Conservation (phyloP, 164 flowering plant species). For the Chimonanthus salicifolius region DNA sequence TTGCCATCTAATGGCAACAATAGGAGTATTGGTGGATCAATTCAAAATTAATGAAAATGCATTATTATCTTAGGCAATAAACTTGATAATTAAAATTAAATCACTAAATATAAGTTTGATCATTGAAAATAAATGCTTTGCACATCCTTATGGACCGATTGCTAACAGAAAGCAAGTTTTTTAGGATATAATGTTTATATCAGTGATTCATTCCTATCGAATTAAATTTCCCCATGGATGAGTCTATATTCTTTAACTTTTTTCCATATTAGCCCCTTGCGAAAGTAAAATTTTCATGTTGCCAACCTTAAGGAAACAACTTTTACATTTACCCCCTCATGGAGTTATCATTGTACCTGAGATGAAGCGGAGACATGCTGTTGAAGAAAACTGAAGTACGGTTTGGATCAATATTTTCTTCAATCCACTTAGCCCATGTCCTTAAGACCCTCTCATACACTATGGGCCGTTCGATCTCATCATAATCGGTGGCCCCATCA, state of each 20-base stretch:
- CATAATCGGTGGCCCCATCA: slow-evolving; percentile 71
- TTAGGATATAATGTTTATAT: no score
- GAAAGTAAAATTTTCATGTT: background rate
- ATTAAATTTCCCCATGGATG: no score
- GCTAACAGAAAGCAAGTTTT: no score
- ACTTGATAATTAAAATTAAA: no score
- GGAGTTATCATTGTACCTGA: slow-evolving; percentile 47
- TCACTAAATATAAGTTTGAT: no score
- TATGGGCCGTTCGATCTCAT: slow-evolving; percentile 76
- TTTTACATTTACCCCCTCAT: background rate
- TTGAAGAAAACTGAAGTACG: slow-evolving; percentile 76
- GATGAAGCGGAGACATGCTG: slow-evolving; percentile 95
- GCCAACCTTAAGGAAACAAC: background rate
- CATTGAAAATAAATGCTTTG: no score
- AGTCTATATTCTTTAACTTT: background rate
- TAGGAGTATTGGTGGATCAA: no score
- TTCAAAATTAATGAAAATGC: no score
- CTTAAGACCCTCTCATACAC: slow-evolving; percentile 71
- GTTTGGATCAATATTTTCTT: slow-evolving; percentile 64
- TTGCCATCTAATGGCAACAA: no score
- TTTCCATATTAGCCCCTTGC: background rate
- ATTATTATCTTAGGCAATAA: no score
- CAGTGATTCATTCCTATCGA: no score
- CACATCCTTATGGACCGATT: no score
- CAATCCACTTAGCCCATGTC: slow-evolving; percentile 94